These are phyloP conservation scores for Pulveroboletus frians DNA, from an alignment of 768 basidiomycete genomes.

Conservation along the genomic window DNA sequence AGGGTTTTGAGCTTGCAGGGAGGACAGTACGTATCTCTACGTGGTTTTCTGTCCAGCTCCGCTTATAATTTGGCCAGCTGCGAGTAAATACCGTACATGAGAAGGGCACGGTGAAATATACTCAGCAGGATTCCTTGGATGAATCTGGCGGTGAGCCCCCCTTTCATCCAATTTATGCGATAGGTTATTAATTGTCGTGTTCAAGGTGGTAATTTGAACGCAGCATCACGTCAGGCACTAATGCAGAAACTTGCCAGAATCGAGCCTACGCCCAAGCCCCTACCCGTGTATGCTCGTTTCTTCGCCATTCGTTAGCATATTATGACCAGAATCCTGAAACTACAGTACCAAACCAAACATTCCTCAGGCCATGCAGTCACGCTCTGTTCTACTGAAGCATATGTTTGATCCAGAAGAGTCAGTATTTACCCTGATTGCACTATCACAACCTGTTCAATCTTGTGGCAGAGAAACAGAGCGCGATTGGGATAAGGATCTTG, in stretches of 20 bases:
- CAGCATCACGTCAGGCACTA: slow-evolving; percentile 96
- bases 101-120: slow-evolving; percentile 73
- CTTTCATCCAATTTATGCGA: neutral
- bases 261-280: slow-evolving; percentile 57
- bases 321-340: slow-evolving; percentile 10
- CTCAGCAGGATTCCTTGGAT: slow-evolving; percentile 76
- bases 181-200: slow-evolving; percentile 8
- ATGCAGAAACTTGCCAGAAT: slow-evolving; percentile 99
- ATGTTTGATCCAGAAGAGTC: slow-evolving; percentile 99
- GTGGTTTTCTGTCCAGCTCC: slow-evolving; percentile 12
- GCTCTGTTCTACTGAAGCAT: slow-evolving; percentile 83
- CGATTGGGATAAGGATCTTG: slow-evolving; percentile 96
- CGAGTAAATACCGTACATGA: slow-evolving; percentile 92
- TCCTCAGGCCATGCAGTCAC: slow-evolving; percentile 82
- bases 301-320: neutral
- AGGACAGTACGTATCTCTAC: slow-evolving; percentile 56
- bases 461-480: slow-evolving; percentile 79
- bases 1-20: slow-evolving; percentile 96
- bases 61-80: slow-evolving; percentile 41
- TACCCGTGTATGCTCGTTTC: slow-evolving; percentile 50
- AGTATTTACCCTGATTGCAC: slow-evolving; percentile 25
- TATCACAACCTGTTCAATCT: slow-evolving; percentile 3
- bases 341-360: slow-evolving; percentile 71
- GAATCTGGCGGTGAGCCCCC: slow-evolving; percentile 72
- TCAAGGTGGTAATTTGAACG: slow-evolving; percentile 93